Evolutionary conservation across 306 rosid genomes (phyloP), one percentile per base, ranked within the genome.

Genomic region (Alnus rubra): DNA sequence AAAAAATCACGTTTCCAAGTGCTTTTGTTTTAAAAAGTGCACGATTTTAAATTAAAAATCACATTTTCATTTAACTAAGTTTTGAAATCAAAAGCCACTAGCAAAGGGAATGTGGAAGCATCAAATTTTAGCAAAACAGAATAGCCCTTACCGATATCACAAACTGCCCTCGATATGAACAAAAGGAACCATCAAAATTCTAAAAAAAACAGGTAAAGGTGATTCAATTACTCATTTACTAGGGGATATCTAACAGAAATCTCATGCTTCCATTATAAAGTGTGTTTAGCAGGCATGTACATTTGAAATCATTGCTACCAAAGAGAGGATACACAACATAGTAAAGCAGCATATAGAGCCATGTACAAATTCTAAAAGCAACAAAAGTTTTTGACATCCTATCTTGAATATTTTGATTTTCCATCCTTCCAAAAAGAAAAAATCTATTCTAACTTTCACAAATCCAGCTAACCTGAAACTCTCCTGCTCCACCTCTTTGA

Each of bases 291-390:
- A 82, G 60, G 54, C 79, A 82, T 86, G 59, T 63, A 78, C 83
- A 86, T 30, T 75, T 48, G 73, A 81, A 77, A 73, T 75, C 81
- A 80, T 75, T 67, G 81, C 55, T 77, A 75, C 50, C 75, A 48
- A 52, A 84, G 83, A 80, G 75, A 77, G 69, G 31, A 85, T 71
- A 58, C 63, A 78, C 60, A 73, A 79, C 47, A 81, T 68, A 58
- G 78, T 31, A 59, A 72, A 72, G 82, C 69, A 60, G 44, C 84
- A 81, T 85, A 51, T 85, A 83, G 28, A 83, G 28, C 28, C 28
- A 23, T 23, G 28, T 23, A 23, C 89, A 81, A 51, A 31, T 45
- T 52, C 75, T 18, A 55, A 82, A 55, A 8, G 80, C 63, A 85
- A 72, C 49, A 37, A 62, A 59, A 7, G 73, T 39, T 70, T 64